These are phyloP conservation scores for Verticillium albo-atrum DNA, from an alignment of 2,329 filamentous ascomycete species.

Conservation along the genomic window DNA sequence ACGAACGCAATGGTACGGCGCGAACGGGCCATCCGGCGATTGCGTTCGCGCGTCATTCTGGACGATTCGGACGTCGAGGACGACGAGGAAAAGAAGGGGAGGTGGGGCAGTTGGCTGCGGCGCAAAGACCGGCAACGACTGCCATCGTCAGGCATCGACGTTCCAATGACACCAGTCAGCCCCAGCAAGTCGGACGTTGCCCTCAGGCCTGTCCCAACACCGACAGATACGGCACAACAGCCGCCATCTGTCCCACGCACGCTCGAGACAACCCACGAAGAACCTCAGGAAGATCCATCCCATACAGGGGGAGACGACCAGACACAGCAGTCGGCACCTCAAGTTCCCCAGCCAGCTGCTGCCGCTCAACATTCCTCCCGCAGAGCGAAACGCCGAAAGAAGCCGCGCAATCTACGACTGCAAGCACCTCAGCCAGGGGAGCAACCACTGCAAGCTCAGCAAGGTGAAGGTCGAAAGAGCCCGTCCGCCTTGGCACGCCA, in stretches of 20 bases:
- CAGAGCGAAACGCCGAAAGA: conserved; percentile 4
- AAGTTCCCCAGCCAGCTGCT: conserved; percentile 1
- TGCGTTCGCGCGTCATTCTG: conserved; percentile 49
- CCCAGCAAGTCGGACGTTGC: neutral
- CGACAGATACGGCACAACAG: conserved; percentile 3
- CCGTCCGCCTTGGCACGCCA: conserved; percentile 39
- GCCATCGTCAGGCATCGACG: neutral
- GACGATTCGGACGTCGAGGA: conserved; percentile 29
- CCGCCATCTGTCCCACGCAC: neutral
- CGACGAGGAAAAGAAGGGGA: conserved; percentile 27
- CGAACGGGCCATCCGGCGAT: conserved; percentile 63
- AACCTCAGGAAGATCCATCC: conserved; percentile 6
- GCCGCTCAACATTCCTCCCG: neutral
- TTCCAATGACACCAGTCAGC: neutral
- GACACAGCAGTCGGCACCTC: neutral
- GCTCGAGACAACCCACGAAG: conserved; percentile 10
- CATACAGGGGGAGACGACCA: conserved; percentile 1
- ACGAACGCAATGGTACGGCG: conserved; percentile 85
- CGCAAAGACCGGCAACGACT: conserved; percentile 6
- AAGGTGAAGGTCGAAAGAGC: conserved; percentile 27
- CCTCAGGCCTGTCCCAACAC: neutral
- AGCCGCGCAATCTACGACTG: conserved; percentile 6
- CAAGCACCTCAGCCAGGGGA: conserved; percentile 4
- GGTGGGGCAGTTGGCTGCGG: conserved; percentile 31
- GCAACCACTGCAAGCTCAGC: conserved; percentile 1